Base-by-base conservation (phyloP, 805 yeast genomes). In the Saccharomycopsis malanga region DNA sequence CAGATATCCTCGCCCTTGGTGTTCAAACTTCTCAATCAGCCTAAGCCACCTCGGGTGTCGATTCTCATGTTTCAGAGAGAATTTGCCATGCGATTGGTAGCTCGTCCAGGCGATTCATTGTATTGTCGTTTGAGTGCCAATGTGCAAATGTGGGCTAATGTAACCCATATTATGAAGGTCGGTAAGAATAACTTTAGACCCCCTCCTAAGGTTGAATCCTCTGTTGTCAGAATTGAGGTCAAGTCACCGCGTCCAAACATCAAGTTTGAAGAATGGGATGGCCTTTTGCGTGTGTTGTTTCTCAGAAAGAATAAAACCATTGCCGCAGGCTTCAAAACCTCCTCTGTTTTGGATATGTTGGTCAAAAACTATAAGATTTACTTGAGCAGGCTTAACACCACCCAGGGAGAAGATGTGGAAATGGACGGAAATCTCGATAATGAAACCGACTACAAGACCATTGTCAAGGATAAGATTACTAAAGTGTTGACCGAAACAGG, bases 61-160 rank as follows among this genome's bases (percentile, higher is more conserved):
- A 85, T 93, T 48, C 82, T 93, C 52, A 93, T 93, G 98, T 93
- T 93, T 65, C 98, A 93, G 69, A 75, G 98, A 61, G 98, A 93
- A 62, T 93, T 93, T 61, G 98, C 98, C 2, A 65, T 93, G 67
- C 81, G 97, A 59, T 70, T 93, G 46, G 71, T 93, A 45, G 98
- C 98, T 1, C 77, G 95, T 57, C 98, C 98, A 0, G 98, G 98
- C n/a, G 98, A 93, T 57, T 65, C 87, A 1, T 70, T 93, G 34
- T 93, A 91, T 69, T 88, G 96, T 65, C 77, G 98, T 59, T 72
- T 93, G 46, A 83, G 95, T 27, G 98, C 96, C 25, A 93, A 93
- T 61, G 98, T 93, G 1, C 98, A 93, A 61, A 91, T 93, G 98
- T 93, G 98, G 97, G 96, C 97, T n/a, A 87, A 87, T 55, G 97